These are phyloP conservation scores for Vinca minor DNA, from an alignment of 257 asterid species.

Conservation along the genomic window DNA sequence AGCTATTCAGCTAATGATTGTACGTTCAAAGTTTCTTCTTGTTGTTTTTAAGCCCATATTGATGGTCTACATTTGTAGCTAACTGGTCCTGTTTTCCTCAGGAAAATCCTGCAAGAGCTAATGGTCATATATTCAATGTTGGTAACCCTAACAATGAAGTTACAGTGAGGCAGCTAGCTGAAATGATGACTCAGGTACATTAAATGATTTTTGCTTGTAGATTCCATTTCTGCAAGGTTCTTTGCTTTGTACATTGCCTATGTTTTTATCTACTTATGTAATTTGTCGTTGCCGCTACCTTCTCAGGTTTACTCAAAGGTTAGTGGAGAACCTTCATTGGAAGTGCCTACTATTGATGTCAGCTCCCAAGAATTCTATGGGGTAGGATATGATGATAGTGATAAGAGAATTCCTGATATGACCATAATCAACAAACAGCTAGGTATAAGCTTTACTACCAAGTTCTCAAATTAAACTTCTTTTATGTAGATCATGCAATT, in stretches of 20 bases:
- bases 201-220: no score
- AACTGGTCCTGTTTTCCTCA: constrained; percentile 25
- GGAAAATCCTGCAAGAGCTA: constrained; percentile 95
- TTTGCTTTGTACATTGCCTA: neutral
- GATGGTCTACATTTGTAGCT: constrained; percentile 7
- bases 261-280: neutral
- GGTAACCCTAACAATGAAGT: constrained; percentile 96
- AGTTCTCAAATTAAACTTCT: neutral
- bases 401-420: constrained; percentile 96
- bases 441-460: constrained; percentile 39
- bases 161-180: constrained; percentile 93
- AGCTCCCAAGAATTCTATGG: constrained; percentile 93
- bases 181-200: constrained; percentile 86
- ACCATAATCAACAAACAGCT: constrained; percentile 84
- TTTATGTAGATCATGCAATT: neutral
- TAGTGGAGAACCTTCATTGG: constrained; percentile 66
- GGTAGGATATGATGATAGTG: constrained; percentile 94
- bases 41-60: neutral
- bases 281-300: constrained; percentile 7
- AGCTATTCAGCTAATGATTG: constrained; percentile 88
- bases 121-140: constrained; percentile 84
- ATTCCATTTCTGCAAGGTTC: constrained; percentile 4
- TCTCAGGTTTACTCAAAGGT: constrained; percentile 77
- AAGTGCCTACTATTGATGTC: constrained; percentile 61
- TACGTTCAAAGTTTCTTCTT: constrained; percentile 28